Conservation (phyloP, 2,329 filamentous ascomycete species). For the Venturia nashicola region DNA sequence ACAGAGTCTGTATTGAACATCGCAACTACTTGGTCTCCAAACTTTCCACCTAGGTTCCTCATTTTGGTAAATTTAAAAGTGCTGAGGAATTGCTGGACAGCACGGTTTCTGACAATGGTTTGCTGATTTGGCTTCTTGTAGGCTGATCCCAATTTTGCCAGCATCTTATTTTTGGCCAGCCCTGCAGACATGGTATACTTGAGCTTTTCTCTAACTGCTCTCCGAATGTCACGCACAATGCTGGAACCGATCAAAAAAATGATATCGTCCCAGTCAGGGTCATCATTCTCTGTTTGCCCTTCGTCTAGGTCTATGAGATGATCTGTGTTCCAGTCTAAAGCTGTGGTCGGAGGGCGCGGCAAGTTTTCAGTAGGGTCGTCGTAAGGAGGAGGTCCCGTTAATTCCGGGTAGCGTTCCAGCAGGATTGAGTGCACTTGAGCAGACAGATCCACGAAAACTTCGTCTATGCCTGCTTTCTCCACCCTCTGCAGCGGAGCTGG, state of each 20-base stretch:
- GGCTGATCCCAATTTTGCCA: constrained; percentile 84
- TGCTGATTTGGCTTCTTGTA: constrained; percentile 91
- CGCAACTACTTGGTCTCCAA: constrained; percentile 76
- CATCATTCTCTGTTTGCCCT: constrained; percentile 58
- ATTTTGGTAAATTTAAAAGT: constrained; percentile 93
- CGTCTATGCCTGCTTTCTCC: constrained; percentile 91
- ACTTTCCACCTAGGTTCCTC: constrained; percentile 84
- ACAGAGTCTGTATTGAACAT: constrained; percentile 72
- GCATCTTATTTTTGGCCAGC: constrained; percentile 82
- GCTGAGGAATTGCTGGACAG: constrained; percentile 64
- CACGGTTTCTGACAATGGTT: constrained; percentile 82
- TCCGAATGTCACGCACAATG: constrained; percentile 67
- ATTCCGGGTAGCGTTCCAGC: constrained; percentile 63
- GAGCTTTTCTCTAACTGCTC: constrained; percentile 54
- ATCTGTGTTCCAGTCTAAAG: constrained; percentile 73
- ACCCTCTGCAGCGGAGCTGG: constrained; percentile 52
- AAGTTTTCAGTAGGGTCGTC: constrained; percentile 60
- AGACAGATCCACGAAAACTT: constrained; percentile 88
- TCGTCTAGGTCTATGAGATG: constrained; percentile 68
- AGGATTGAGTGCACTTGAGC: constrained; percentile 68
- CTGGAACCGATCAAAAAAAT: constrained; percentile 77
- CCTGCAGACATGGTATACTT: constrained; percentile 89
- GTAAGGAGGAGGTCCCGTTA: constrained; percentile 55
- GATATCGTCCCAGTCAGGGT: constrained; percentile 95
- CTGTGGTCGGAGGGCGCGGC: constrained; percentile 59